Conservation (phyloP, 2,329 filamentous ascomycete genomes). For the Fusarium falciforme region DNA sequence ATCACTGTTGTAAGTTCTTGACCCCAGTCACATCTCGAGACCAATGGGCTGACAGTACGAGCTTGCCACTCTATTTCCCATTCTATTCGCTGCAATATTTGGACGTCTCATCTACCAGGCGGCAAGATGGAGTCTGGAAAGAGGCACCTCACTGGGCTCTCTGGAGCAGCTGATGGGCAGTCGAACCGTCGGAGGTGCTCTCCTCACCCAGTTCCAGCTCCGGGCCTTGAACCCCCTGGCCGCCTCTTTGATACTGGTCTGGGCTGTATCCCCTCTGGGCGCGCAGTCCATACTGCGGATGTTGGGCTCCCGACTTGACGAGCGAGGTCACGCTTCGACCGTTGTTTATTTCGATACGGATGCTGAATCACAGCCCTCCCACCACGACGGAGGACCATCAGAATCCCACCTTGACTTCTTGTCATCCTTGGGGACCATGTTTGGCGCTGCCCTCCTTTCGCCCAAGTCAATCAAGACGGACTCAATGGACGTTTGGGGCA, state of each 20-base stretch:
- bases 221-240: background rate
- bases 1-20: background rate
- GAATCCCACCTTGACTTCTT: background rate
- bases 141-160: background rate
- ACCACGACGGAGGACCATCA: background rate
- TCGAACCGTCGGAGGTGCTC: background rate
- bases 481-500: slow-evolving; percentile 18
- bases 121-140: background rate
- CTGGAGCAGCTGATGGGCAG: background rate
- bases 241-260: background rate
- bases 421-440: slow-evolving; percentile 2
- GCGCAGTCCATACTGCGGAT: background rate
- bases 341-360: background rate
- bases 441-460: background rate
- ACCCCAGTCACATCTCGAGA: background rate
- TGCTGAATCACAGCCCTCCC: background rate
- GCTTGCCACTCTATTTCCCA: background rate
- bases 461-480: background rate
- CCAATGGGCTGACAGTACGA: background rate
- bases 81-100: background rate
- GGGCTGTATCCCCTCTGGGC: background rate
- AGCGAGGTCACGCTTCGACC: background rate
- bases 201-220: background rate
- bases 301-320: background rate
- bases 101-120: background rate